Conservation (phyloP, 148 eudicot species). For the Cornus kousa region DNA sequence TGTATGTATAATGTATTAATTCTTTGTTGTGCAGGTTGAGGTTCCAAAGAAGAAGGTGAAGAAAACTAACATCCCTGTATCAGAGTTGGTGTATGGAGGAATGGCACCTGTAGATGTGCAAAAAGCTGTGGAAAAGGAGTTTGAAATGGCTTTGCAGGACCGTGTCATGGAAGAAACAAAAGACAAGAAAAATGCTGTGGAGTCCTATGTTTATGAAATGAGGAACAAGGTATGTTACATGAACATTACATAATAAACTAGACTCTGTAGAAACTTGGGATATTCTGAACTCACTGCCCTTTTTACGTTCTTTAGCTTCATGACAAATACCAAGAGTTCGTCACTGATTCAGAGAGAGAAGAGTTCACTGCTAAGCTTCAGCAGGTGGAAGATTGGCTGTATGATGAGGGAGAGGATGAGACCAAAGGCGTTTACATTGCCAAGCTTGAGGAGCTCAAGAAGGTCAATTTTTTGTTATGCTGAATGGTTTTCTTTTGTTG, state of each 20-base stretch:
- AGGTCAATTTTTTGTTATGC: constrained; percentile 38
- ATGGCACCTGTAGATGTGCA: constrained; percentile 46
- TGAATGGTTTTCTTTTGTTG: neutral
- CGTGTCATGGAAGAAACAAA: constrained; percentile 89
- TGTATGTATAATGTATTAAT: neutral
- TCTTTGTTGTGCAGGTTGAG: constrained; percentile 40
- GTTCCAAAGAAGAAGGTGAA: constrained; percentile 69
- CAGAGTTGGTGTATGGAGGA: constrained; percentile 58
- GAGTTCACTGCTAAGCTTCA: constrained; percentile 57
- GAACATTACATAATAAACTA: neutral
- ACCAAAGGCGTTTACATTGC: constrained; percentile 87
- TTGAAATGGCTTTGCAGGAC: constrained; percentile 88
- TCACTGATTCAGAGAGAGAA: constrained; percentile 61
- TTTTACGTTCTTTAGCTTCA: constrained; percentile 41
- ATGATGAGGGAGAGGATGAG: constrained; percentile 92
- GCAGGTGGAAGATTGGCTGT: constrained; percentile 78
- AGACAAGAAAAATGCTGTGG: constrained; percentile 73
- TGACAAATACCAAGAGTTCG: constrained; percentile 63
- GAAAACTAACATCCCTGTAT: constrained; percentile 49
- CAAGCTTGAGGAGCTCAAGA: constrained; percentile 91
- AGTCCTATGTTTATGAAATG: constrained; percentile 83
- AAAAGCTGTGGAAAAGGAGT: constrained; percentile 73
- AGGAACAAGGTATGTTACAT: constrained; percentile 58
- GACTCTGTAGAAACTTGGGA: neutral
- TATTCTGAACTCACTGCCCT: neutral